Conservation (phyloP, 352 stramenopile species). For the Globisporangium nunn region DNA sequence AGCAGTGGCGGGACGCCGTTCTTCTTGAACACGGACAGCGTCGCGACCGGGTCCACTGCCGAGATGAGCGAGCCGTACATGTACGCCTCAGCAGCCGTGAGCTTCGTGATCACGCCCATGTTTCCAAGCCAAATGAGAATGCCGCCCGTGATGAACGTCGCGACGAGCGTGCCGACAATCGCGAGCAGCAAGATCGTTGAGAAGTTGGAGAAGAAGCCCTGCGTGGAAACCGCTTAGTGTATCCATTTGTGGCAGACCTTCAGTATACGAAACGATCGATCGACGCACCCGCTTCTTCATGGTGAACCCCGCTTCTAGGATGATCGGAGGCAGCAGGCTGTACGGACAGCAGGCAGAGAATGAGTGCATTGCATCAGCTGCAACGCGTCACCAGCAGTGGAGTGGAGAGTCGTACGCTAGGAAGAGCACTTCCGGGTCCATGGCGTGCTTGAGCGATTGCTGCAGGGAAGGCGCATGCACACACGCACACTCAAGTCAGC, state of each 20-base stretch:
- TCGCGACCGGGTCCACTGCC: constrained; percentile 91
- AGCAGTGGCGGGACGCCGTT: constrained; percentile 79
- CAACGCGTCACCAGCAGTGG: background rate
- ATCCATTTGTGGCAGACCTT: too few species aligned
- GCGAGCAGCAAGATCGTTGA: constrained; percentile 81
- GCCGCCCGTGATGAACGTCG: constrained; percentile 75
- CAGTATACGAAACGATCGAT: too few species aligned
- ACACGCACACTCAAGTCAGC: background rate
- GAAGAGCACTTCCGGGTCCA: constrained; percentile 82
- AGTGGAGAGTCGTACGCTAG: constrained; percentile 40
- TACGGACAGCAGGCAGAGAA: background rate
- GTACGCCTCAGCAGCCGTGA: constrained; percentile 86
- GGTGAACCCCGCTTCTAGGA: constrained; percentile 79
- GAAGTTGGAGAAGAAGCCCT: constrained; percentile 87
- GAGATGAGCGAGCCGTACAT: constrained; percentile 91
- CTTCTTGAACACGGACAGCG: constrained; percentile 91
- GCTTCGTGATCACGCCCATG: constrained; percentile 59
- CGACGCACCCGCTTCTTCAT: constrained; percentile 79
- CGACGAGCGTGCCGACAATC: constrained; percentile 70
- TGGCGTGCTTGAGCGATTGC: constrained; percentile 75
- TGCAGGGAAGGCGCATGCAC: constrained; percentile 8
- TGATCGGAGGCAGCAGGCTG: constrained; percentile 72
- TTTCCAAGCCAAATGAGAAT: constrained; percentile 71
- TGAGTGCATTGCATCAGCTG: background rate
- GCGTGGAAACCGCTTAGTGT: background rate